Evolutionary conservation across 805 yeast genomes (phyloP).

Genomic region (Sugiyamaella americana): DNA sequence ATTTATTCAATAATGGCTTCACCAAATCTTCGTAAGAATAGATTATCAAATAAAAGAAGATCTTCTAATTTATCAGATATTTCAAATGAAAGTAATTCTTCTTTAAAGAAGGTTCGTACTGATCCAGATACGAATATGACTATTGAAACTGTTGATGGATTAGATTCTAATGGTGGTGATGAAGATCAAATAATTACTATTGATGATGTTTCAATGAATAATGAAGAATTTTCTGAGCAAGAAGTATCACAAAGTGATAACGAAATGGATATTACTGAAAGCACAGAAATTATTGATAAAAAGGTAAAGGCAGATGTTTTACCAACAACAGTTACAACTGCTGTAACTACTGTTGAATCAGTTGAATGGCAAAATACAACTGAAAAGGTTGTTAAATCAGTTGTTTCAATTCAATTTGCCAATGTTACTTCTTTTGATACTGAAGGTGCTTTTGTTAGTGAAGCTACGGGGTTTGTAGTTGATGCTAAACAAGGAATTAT

Average conservation of each 20-base stretch:
- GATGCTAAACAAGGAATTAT: slow-evolving; percentile 78
- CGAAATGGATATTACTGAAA: not conserved
- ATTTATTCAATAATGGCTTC: not conserved
- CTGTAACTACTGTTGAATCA: slow-evolving; percentile 12
- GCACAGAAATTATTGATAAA: not conserved
- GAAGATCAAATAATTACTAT: not conserved
- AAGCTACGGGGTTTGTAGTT: slow-evolving; percentile 95
- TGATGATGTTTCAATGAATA: not conserved
- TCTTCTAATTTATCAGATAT: not conserved
- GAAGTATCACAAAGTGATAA: not conserved
- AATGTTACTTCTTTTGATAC: slow-evolving; percentile 85
- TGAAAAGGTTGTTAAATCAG: slow-evolving; percentile 72
- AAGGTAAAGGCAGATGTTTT: not conserved
- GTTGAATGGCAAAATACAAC: slow-evolving; percentile 73
- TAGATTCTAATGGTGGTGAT: not conserved
- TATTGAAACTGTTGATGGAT: not conserved
- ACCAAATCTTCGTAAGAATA: not conserved
- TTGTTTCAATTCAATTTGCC: slow-evolving; percentile 83
- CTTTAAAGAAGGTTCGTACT: not conserved
- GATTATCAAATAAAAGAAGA: not conserved
- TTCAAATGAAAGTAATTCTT: not conserved
- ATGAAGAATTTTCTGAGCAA: not conserved
- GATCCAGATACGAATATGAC: not conserved
- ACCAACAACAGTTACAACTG: not conserved
- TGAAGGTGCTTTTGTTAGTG: slow-evolving; percentile 65